Conservation (phyloP, 2,329 filamentous ascomycete genomes). For the Fusarium sarcochroum region DNA sequence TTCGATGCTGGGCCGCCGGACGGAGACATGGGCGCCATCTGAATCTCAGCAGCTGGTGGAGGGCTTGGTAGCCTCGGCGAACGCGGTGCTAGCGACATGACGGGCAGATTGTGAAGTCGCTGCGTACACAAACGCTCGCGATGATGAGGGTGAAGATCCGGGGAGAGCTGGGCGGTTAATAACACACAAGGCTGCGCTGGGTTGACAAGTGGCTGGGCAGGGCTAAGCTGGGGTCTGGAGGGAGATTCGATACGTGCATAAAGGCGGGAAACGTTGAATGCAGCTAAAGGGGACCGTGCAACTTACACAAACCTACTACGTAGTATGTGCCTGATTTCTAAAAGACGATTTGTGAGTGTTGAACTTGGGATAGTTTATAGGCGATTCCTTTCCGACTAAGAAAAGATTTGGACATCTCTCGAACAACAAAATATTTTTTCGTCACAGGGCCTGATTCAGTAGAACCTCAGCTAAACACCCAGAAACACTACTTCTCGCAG, state of each 20-base stretch:
- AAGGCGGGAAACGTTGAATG: conserved; percentile 9
- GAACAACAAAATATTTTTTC: not conserved
- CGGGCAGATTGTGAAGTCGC: conserved; percentile 33
- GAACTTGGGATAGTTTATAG: not conserved
- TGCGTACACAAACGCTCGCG: conserved; percentile 14
- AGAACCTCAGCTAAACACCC: not conserved
- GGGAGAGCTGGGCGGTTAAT: conserved; percentile 33
- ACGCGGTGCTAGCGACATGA: conserved; percentile 75
- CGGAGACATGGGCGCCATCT: conserved; percentile 86
- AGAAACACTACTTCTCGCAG: conserved; percentile 25
- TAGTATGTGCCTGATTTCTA: conserved; percentile 13
- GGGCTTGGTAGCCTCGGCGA: conserved; percentile 95
- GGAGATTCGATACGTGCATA: conserved; percentile 46
- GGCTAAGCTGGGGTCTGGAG: conserved; percentile 22
- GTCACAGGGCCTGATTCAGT: not conserved
- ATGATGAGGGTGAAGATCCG: conserved; percentile 31
- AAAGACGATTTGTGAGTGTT: conserved; percentile 9
- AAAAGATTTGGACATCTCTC: too few relatives aligned
- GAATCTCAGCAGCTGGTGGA: conserved; percentile 93
- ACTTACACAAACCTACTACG: conserved; percentile 25
- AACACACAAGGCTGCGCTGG: conserved; percentile 35
- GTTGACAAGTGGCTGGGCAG: conserved; percentile 34
- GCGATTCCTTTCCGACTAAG: not conserved
- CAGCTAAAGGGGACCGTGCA: conserved; percentile 43
- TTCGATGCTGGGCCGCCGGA: conserved; percentile 68